phyloP scores from a whole-genome alignment of 106 monocot species.

The Apostasia shenzhenica region DNA sequence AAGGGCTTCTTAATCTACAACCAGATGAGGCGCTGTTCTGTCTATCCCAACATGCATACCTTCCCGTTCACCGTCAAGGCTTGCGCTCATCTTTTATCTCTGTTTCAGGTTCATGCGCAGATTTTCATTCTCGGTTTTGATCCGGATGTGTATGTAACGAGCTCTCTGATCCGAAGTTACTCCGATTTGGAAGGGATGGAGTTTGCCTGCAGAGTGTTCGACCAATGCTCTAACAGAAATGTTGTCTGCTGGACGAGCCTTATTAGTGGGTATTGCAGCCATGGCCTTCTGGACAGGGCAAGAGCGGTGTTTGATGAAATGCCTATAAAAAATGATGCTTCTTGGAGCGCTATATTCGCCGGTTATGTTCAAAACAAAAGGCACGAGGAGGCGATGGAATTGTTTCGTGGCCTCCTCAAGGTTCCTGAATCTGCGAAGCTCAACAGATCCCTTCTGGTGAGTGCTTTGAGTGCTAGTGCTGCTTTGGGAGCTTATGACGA shows the following conservation, averaged over 20 bases:
- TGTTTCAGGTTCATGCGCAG: conserved; percentile 26
- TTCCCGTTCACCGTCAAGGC: conserved; percentile 39
- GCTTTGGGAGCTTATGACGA: conserved; percentile 19
- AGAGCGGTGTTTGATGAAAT: conserved; percentile 26
- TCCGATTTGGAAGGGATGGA: conserved; percentile 9
- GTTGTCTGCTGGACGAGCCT: conserved; percentile 35
- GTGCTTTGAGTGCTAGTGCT: conserved; percentile 26
- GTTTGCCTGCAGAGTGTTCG: conserved; percentile 25
- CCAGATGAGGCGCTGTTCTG: conserved; percentile 1
- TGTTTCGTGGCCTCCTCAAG: conserved; percentile 21
- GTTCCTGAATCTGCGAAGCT: background rate
- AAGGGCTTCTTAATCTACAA: conserved; percentile 21
- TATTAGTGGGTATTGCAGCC: conserved; percentile 19
- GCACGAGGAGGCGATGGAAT: conserved; percentile 9
- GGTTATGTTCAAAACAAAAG: conserved; percentile 23
- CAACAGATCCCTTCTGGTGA: conserved; percentile 17
- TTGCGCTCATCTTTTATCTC: background rate
- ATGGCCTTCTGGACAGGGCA: conserved; percentile 8
- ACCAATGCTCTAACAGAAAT: conserved; percentile 24
- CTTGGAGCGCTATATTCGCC: conserved; percentile 43
- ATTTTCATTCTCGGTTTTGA: conserved; percentile 22
- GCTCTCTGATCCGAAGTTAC: conserved; percentile 29
- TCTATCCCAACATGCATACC: conserved; percentile 29
- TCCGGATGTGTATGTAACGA: conserved; percentile 15
- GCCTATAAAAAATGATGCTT: conserved; percentile 24